Evolutionary conservation across 768 basidiomycete genomes (phyloP), one percentile per base, ranked within the genome.

Genomic region (Hirschioporus abietinus): DNA sequence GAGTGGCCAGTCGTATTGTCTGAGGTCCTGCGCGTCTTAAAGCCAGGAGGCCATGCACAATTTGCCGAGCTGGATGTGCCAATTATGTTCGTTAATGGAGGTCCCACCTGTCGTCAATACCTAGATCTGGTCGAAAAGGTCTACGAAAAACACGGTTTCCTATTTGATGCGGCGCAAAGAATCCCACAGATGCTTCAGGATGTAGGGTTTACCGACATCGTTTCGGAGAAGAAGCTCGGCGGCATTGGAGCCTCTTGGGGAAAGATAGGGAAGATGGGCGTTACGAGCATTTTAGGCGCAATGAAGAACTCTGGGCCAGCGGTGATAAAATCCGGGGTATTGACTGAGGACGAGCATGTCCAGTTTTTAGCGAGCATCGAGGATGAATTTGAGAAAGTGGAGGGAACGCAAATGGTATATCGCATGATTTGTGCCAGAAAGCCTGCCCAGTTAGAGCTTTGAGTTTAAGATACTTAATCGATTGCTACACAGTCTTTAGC

Each of bases 1-100:
- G 73, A 78, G 17, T 79, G 78, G 78, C 63, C 26, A 4, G 35
- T 64, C 0, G 70, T 60, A 5, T 66, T 77, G 15, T 30, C 64
- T 2, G 78, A 76, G 34, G 73, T 78, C 10, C 72, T 70, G 60
- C 71, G 78, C 4, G 76, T 77, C 0, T 72, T 79, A 34, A 66
- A 12, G 1, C 77, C 77, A 0, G 77, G 78, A 1, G 78, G 78
- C 3, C 76, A 72, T 35, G 70, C 70, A 1, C 78, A 79, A 58
- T 67, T 78, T 18, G 66, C 74, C 30, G 77, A 79, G 42, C 12
- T 6, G 12, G 42, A 52, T 52, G 4, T 52, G 42, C 12, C 20
- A 10, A 20, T 52, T 1, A 12, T 52, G 42, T 52, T 1, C 3
- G 20, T 52, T 10, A 52, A 15, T 12, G 42, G 20, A 15, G 42